These are phyloP conservation scores for Priceomyces melissophilus DNA, from an alignment of 805 yeast species.

Conservation along the genomic window DNA sequence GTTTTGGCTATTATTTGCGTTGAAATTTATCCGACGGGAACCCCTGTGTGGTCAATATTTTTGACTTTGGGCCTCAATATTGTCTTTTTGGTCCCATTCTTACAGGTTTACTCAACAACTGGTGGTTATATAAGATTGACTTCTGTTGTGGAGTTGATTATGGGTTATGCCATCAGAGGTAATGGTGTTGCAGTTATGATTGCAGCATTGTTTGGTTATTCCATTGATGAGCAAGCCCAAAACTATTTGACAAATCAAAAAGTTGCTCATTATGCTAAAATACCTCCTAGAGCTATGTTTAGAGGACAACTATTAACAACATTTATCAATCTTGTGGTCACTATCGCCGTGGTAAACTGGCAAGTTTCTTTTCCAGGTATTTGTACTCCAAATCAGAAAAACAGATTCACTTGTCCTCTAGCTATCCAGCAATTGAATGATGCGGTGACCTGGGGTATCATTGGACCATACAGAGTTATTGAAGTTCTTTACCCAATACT, in stretches of 20 bases:
- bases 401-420: conserved; percentile 37
- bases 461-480: conserved; percentile 34
- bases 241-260: conserved; percentile 29
- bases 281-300: conserved; percentile 41
- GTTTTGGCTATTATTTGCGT: conserved; percentile 34
- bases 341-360: conserved; percentile 41
- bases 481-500: conserved; percentile 40
- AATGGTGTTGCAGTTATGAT: conserved; percentile 20
- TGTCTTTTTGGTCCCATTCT: conserved; percentile 19
- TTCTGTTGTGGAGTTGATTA: conserved; percentile 17
- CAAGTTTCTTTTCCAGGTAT: conserved; percentile 32
- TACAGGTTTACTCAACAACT: conserved; percentile 13
- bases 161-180: conserved; percentile 26
- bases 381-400: conserved; percentile 20
- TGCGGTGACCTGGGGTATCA: conserved; percentile 42
- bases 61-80: conserved; percentile 18
- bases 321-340: conserved; percentile 40
- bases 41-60: conserved; percentile 22
- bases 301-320: conserved; percentile 33
- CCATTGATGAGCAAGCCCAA: conserved; percentile 29
- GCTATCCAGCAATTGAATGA: conserved; percentile 43
- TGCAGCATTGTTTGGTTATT: conserved; percentile 22
- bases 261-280: conserved; percentile 34
- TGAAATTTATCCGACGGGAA: conserved; percentile 23
- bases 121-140: conserved; percentile 12